These are phyloP conservation scores for Yarrowia osloensis DNA, from an alignment of 805 yeast species.

Conservation along the genomic window DNA sequence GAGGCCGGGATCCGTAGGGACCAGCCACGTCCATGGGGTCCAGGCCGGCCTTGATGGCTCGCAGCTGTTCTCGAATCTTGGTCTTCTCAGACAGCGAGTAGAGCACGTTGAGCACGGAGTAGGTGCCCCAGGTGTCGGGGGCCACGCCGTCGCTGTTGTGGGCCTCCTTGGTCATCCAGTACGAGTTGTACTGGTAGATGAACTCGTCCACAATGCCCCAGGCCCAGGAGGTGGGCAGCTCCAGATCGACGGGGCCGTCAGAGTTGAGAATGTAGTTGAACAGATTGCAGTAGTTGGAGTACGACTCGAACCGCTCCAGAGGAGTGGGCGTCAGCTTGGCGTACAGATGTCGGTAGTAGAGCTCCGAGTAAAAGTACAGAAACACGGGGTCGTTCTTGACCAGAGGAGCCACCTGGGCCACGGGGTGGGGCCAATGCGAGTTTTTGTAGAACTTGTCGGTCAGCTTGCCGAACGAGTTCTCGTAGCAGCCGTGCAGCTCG, in stretches of 20 bases:
- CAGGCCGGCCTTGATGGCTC: conserved; percentile 41
- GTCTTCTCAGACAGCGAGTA: conserved; percentile 50
- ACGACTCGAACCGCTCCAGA: conserved; percentile 51
- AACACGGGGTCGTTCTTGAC: conserved; percentile 51
- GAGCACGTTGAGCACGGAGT: conserved; percentile 51
- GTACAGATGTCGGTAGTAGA: conserved; percentile 54
- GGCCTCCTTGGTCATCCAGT: conserved; percentile 46
- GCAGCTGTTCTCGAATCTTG: conserved; percentile 47
- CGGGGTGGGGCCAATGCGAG: conserved; percentile 52
- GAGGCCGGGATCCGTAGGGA: conserved; percentile 48
- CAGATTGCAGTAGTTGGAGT: conserved; percentile 52
- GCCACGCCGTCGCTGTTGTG: conserved; percentile 44
- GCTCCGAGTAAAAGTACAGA: conserved; percentile 51
- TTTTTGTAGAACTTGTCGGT: conserved; percentile 50
- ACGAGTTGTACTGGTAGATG: conserved; percentile 53
- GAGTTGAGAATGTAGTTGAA: conserved; percentile 51
- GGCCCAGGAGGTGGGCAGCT: conserved; percentile 52
- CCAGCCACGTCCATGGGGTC: conserved; percentile 46
- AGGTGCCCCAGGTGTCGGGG: conserved; percentile 51
- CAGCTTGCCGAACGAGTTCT: conserved; percentile 49
- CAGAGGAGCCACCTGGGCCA: conserved; percentile 47
- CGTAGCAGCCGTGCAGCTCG: conserved; percentile 51
- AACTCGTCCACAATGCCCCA: conserved; percentile 58
- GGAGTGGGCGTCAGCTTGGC: conserved; percentile 49
- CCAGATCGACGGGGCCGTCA: conserved; percentile 50